Conservation (phyloP, 768 basidiomycete genomes). For the Podaxis mareebaensis region DNA sequence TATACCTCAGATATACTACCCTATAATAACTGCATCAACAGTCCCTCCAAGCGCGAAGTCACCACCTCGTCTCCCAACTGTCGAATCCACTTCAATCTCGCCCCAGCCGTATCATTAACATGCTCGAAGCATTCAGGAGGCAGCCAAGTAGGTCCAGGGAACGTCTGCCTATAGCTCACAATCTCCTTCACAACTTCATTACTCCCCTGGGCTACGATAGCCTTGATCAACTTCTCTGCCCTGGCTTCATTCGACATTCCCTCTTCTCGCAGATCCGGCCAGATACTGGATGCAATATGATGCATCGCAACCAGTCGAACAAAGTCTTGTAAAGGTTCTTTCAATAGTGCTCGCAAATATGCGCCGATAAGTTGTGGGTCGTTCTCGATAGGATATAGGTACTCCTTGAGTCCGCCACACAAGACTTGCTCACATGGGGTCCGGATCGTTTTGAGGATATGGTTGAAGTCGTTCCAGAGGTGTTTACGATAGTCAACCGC, state of each 20-base stretch:
- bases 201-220: conserved; percentile 51
- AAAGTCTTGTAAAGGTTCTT: conserved; percentile 52
- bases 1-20: not conserved
- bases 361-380: conserved; percentile 61
- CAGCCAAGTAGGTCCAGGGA: conserved; percentile 34
- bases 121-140: conserved; percentile 54
- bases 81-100: conserved; percentile 26
- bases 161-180: conserved; percentile 55
- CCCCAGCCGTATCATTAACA: conserved; percentile 22
- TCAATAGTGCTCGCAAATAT: conserved; percentile 60
- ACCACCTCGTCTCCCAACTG: conserved; percentile 3
- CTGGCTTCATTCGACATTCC: conserved; percentile 31
- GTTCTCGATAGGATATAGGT: conserved; percentile 70
- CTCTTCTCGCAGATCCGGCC: conserved; percentile 57
- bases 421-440: conserved; percentile 53
- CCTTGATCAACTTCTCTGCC: conserved; percentile 49
- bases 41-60: conserved; percentile 3
- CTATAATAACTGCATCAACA: not conserved
- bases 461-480: conserved; percentile 79
- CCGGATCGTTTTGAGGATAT: conserved; percentile 62
- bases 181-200: conserved; percentile 51
- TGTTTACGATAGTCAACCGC: conserved; percentile 81
- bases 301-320: conserved; percentile 70
- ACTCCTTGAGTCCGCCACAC: conserved; percentile 54
- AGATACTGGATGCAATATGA: conserved; percentile 75